These are phyloP conservation scores for Mycena galericulata DNA, from an alignment of 768 basidiomycete species.

Conservation along the genomic window DNA sequence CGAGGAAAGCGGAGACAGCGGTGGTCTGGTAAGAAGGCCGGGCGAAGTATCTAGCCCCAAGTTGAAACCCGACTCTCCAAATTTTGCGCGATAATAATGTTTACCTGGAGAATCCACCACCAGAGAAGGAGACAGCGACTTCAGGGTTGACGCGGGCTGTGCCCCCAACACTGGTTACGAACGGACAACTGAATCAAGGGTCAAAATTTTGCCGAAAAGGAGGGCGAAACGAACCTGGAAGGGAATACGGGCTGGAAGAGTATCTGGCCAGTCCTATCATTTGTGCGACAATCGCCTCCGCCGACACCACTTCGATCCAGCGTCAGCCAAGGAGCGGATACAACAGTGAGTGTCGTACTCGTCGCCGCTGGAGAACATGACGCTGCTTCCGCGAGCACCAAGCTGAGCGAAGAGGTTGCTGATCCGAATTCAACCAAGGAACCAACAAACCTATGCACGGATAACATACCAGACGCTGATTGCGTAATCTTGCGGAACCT, in stretches of 20 bases:
- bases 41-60: conserved; percentile 60
- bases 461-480: conserved; percentile 58
- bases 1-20: conserved; percentile 60
- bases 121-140: conserved; percentile 70
- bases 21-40: conserved; percentile 64
- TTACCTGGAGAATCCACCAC: conserved; percentile 72
- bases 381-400: conserved; percentile 67
- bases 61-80: too few relatives aligned
- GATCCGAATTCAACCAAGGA: background rate
- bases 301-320: conserved; percentile 59
- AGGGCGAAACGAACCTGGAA: conserved; percentile 51
- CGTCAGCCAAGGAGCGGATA: background rate
- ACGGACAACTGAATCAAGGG: conserved; percentile 61
- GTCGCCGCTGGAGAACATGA: conserved; percentile 77
- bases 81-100: too few relatives aligned
- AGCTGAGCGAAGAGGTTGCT: conserved; percentile 69
- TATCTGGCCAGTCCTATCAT: conserved; percentile 54
- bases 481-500: conserved; percentile 70
- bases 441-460: background rate
- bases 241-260: conserved; percentile 71
- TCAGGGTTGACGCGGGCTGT: conserved; percentile 72
- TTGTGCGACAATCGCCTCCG: conserved; percentile 63
- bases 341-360: conserved; percentile 50
- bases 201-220: background rate
- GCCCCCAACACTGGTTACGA: conserved; percentile 76